phyloP scores from a whole-genome alignment of 371 early-diverging fungal genomes.

The Lichtheimia ornata region DNA sequence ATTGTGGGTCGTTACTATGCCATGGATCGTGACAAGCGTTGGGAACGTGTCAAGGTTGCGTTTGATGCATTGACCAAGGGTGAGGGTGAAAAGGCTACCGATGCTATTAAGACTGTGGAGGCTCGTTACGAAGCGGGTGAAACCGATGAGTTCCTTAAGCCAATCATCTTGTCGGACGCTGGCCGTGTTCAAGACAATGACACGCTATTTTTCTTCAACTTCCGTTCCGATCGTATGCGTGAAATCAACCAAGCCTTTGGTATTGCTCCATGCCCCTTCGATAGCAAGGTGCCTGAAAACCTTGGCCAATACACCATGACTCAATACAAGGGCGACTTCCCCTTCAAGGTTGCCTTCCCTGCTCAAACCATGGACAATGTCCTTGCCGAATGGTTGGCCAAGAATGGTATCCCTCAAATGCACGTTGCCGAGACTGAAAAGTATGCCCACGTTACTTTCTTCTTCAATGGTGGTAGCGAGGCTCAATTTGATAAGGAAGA shows the following conservation, averaged over 20 bases:
- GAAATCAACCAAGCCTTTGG: constrained; percentile 93
- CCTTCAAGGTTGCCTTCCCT: constrained; percentile 92
- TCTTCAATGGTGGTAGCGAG: constrained; percentile 99
- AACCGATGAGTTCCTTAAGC: constrained; percentile 99
- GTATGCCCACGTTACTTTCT: constrained; percentile 99
- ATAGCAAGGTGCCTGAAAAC: constrained; percentile 75
- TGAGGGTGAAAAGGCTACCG: constrained; percentile 74
- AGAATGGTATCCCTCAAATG: constrained; percentile 84
- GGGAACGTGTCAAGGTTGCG: constrained; percentile 96
- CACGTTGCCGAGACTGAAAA: constrained; percentile 99
- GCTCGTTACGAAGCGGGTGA: constrained; percentile 82
- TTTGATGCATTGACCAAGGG: constrained; percentile 89
- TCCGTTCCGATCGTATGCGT: constrained; percentile 99
- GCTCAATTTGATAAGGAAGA: constrained; percentile 86
- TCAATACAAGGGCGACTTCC: constrained; percentile 95
- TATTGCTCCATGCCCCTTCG: constrained; percentile 87
- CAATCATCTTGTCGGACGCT: constrained; percentile 82
- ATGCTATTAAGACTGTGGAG: constrained; percentile 77
- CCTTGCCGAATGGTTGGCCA: constrained; percentile 95
- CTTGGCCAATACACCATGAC: constrained; percentile 95
- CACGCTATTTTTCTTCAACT: constrained; percentile 93
- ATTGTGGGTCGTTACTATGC: constrained; percentile 98
- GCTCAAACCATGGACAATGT: constrained; percentile 96
- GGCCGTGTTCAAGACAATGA: constrained; percentile 82
- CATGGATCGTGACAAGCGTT: constrained; percentile 99